Evolutionary conservation across 352 stramenopile species (phyloP).

Genomic region (Nannochloropsis limnetica): DNA sequence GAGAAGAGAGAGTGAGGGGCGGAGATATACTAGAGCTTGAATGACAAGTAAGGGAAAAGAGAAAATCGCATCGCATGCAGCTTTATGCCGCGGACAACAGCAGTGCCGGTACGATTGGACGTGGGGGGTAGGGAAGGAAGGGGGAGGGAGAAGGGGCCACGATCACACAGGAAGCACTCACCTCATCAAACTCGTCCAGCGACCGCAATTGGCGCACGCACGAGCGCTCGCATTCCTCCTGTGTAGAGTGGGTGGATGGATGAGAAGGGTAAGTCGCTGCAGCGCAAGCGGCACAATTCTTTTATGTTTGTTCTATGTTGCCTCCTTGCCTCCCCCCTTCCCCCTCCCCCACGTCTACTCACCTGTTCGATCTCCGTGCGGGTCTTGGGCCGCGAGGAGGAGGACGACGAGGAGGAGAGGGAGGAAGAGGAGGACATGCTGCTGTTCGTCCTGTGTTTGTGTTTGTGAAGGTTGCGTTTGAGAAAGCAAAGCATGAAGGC

Average conservation of each 20-base stretch:
- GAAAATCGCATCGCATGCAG: neutral
- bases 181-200: neutral
- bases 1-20: neutral
- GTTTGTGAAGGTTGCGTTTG: too few species aligned
- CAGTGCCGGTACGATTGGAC: neutral
- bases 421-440: neutral
- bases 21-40: neutral
- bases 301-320: neutral
- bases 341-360: neutral
- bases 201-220: neutral
- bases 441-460: too few species aligned
- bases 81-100: neutral
- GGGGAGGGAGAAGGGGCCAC: neutral
- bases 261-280: neutral
- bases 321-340: neutral
- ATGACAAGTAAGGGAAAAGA: neutral
- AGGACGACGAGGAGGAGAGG: neutral
- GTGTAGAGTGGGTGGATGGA: neutral
- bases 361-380: neutral
- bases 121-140: neutral
- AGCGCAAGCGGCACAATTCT: neutral
- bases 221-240: neutral
- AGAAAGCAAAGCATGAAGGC: too few species aligned
- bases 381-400: neutral
- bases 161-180: neutral